phyloP scores from a whole-genome alignment of 2,329 filamentous ascomycete genomes.

The Botrytis porri region DNA sequence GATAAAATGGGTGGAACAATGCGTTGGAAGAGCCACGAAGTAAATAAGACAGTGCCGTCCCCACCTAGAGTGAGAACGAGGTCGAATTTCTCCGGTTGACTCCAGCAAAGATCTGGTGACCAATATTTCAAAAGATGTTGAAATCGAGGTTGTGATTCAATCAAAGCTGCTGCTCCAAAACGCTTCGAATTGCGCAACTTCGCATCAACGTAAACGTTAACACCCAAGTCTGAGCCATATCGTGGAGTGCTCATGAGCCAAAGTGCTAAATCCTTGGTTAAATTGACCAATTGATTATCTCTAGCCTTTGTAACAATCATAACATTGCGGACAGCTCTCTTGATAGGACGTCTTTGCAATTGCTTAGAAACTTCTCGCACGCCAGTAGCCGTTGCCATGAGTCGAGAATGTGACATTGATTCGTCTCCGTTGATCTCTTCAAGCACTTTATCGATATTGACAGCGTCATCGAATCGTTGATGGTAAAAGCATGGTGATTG shows the following conservation, averaged over 20 bases:
- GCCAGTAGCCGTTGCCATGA: constrained; percentile 92
- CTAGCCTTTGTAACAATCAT: constrained; percentile 99
- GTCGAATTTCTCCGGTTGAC: constrained; percentile 90
- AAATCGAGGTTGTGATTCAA: constrained; percentile 73
- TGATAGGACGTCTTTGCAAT: constrained; percentile 86
- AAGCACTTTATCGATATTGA: constrained; percentile 90
- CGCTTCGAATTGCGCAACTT: constrained; percentile 86
- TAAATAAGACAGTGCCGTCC: constrained; percentile 84
- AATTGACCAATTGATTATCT: constrained; percentile 85
- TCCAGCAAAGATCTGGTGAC: constrained; percentile 95
- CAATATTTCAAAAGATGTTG: constrained; percentile 87
- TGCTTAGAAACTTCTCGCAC: constrained; percentile 96
- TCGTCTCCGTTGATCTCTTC: constrained; percentile 91
- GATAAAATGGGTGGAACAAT: constrained; percentile 82
- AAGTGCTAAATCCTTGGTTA: constrained; percentile 81
- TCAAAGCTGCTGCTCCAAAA: constrained; percentile 72
- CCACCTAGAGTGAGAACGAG: constrained; percentile 85
- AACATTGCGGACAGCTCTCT: constrained; percentile 84
- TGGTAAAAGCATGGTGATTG: constrained; percentile 98
- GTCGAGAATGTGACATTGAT: constrained; percentile 85
- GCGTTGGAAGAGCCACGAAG: constrained; percentile 88
- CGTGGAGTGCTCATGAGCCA: constrained; percentile 88
- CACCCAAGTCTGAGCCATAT: constrained; percentile 84
- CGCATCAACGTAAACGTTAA: constrained; percentile 97
- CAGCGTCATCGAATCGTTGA: constrained; percentile 91